Evolutionary conservation across 305 asterid species (phyloP).

Genomic region (Solanum aculeatissimum): DNA sequence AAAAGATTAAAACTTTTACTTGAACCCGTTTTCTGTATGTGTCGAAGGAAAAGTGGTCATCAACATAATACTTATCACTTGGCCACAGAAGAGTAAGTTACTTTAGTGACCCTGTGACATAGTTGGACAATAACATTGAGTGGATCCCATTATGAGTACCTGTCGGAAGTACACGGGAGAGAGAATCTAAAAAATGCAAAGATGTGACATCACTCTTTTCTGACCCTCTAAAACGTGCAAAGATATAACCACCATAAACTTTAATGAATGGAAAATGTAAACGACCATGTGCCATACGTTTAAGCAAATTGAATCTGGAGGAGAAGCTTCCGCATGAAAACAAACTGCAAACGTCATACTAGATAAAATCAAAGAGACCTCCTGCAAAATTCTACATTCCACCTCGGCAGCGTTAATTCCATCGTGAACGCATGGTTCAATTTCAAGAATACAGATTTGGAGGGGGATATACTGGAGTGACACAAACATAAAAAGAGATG

Average conservation of each 20-base stretch:
- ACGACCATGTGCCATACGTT: conserved; percentile 6
- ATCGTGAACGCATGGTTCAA: neutral
- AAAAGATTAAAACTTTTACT: neutral
- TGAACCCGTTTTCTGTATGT: neutral
- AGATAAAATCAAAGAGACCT: neutral
- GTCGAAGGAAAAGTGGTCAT: neutral
- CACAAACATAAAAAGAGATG: neutral
- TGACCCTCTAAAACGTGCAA: conserved; percentile 7
- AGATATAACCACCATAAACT: conserved; percentile 10
- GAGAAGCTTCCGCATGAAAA: neutral
- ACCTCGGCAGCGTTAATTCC: neutral
- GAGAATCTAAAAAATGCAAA: neutral
- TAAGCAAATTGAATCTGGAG: conserved; percentile 12
- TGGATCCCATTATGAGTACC: neutral
- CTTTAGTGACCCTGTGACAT: neutral
- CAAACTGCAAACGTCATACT: neutral
- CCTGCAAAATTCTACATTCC: neutral
- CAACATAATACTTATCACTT: neutral
- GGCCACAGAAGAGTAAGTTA: neutral
- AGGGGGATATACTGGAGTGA: neutral
- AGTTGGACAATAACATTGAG: neutral
- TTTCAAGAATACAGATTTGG: neutral
- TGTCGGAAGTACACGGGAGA: neutral
- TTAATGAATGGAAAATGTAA: neutral
- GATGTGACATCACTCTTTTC: neutral